Evolutionary conservation across 1,139 yeast species (phyloP).

Genomic region (Eremothecium sinecaudum): DNA sequence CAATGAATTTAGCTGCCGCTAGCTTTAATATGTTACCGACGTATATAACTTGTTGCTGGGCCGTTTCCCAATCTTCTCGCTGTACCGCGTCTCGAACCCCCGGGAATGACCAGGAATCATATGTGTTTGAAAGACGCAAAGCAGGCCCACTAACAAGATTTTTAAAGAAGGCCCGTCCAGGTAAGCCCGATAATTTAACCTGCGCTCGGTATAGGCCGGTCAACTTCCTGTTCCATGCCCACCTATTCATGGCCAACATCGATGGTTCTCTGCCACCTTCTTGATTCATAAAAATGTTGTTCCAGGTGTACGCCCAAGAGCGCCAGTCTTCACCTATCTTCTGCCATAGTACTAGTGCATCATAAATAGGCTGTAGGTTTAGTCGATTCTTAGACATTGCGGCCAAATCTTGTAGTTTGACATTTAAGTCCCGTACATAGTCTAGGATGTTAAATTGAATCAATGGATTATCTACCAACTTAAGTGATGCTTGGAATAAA

Average conservation of each 20-base stretch:
- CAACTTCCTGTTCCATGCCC: slow-evolving; percentile 71
- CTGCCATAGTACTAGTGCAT: slow-evolving; percentile 31
- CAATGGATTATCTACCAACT: slow-evolving; percentile 62
- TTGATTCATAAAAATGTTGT: slow-evolving; percentile 20
- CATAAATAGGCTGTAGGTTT: slow-evolving; percentile 26
- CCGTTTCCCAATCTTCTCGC: slow-evolving; percentile 40
- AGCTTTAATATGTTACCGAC: slow-evolving; percentile 34
- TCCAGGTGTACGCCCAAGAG: slow-evolving; percentile 28
- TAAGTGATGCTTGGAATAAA: slow-evolving; percentile 44
- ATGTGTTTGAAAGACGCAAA: slow-evolving; percentile 35
- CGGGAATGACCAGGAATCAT: slow-evolving; percentile 66
- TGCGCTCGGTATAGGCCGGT: slow-evolving; percentile 48
- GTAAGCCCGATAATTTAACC: slow-evolving; percentile 40
- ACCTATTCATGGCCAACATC: slow-evolving; percentile 56
- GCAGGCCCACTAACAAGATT: slow-evolving; percentile 69
- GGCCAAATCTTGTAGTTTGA: slow-evolving; percentile 43
- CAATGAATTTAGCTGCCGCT: slow-evolving; percentile 30
- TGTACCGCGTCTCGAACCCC: slow-evolving; percentile 51
- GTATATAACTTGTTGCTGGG: slow-evolving; percentile 46
- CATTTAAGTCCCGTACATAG: slow-evolving; percentile 39
- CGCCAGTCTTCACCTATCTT: slow-evolving; percentile 36
- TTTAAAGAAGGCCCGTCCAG: slow-evolving; percentile 55
- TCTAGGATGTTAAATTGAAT: slow-evolving; percentile 57
- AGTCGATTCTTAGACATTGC: slow-evolving; percentile 27
- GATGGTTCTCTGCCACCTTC: slow-evolving; percentile 54